Percentiles rank a stretch among this genome's conserved stretches.
phyloP scores from a whole-genome alignment of 768 basidiomycete genomes.

The Hygrophorus pudorinus region DNA sequence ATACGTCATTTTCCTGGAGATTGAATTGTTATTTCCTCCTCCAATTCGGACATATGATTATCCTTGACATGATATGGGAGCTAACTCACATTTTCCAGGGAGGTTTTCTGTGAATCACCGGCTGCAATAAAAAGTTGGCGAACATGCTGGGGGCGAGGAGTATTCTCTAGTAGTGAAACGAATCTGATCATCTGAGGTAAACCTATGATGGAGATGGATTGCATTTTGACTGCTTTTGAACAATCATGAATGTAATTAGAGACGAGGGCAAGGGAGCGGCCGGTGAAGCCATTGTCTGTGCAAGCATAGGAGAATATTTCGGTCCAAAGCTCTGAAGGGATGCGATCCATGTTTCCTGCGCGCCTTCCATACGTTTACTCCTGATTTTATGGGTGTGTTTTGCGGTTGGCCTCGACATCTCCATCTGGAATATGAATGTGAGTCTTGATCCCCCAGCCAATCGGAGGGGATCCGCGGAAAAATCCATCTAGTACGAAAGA shows the following conservation, averaged over 20 bases:
- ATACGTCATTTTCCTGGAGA: constrained; percentile 5
- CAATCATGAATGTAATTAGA: constrained; percentile 19
- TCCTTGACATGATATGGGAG: too few relatives aligned
- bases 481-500: too few relatives aligned
- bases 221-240: constrained; percentile 18
- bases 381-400: too few relatives aligned
- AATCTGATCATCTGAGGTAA: constrained; percentile 16
- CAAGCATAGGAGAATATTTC: constrained; percentile 25
- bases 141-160: constrained; percentile 17
- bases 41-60: too few relatives aligned
- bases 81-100: too few relatives aligned
- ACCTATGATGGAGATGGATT: constrained; percentile 21
- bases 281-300: constrained; percentile 24
- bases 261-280: constrained; percentile 26
- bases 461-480: too few relatives aligned
- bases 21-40: too few relatives aligned
- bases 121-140: constrained; percentile 20
- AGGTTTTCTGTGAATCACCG: constrained; percentile 1
- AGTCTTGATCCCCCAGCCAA: too few relatives aligned
- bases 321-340: constrained; percentile 20
- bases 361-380: too few relatives aligned
- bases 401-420: too few relatives aligned
- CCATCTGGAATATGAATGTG: too few relatives aligned
- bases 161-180: constrained; percentile 13
- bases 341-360: neutral